Conservation (phyloP, 306 rosid species). For the Medicago truncatula region MtrunA17r5.0-ANR NC_053048.1:39082501-39083000, state of each 20-base stretch:
- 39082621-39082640: conserved; percentile 28
- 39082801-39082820: background rate
- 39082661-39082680: conserved; percentile 42
- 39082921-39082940: background rate
- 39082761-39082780: conserved; percentile 29
- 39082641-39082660: conserved; percentile 46
- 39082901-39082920: background rate
- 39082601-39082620: conserved; percentile 37
- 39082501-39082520: conserved; percentile 74
- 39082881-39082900: background rate
- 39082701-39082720: conserved; percentile 32
- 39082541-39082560: conserved; percentile 34
- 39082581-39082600: conserved; percentile 49
- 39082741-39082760: conserved; percentile 37
- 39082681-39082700: conserved; percentile 26
- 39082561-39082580: conserved; percentile 42
- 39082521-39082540: conserved; percentile 49
- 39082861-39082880: background rate
- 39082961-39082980: background rate
- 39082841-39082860: background rate
- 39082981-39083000: background rate
- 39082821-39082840: background rate
- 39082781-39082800: background rate
- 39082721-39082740: conserved; percentile 35
- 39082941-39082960: background rate